A percentile compares a stretch with the other conserved stretches of the same genome.
Conservation (phyloP, 306 rosid genomes). For the Trichosanthes truncata region DNA sequence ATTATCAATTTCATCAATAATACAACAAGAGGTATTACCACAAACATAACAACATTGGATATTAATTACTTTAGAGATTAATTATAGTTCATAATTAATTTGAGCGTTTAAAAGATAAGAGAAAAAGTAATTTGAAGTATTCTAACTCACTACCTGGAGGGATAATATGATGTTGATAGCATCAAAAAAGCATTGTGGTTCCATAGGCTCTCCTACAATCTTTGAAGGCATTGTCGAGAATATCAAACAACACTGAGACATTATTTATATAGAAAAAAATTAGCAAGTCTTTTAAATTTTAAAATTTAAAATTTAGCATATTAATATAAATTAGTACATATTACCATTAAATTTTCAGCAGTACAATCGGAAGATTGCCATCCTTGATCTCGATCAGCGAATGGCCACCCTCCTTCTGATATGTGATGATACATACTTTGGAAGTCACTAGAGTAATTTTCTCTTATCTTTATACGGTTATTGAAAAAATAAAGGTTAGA, state of each 20-base stretch:
- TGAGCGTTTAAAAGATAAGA: too few relatives aligned
- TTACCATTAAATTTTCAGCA: constrained; percentile 77
- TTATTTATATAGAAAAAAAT: background rate
- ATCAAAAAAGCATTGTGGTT: constrained; percentile 16
- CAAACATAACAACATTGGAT: too few relatives aligned
- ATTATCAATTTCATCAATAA: too few relatives aligned
- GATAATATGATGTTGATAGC: constrained; percentile 19
- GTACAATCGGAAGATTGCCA: constrained; percentile 28
- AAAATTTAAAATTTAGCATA: background rate
- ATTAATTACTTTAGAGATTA: too few relatives aligned
- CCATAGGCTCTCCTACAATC: constrained; percentile 15
- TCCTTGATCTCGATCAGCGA: constrained; percentile 15
- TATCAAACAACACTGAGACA: constrained; percentile 16
- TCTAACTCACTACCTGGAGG: constrained; percentile 1
- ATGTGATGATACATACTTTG: constrained; percentile 53
- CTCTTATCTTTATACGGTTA: constrained; percentile 20
- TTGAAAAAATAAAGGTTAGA: too few relatives aligned
- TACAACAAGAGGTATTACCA: too few relatives aligned
- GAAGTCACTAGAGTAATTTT: constrained; percentile 46
- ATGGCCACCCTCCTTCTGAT: constrained; percentile 91
- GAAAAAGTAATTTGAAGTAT: too few relatives aligned
- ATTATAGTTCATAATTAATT: too few relatives aligned
- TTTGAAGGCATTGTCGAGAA: background rate
- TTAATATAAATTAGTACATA: background rate
- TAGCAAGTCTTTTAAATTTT: too few relatives aligned